Conservation (phyloP, 352 stramenopile species). For the Aphanomyces euteiches region DNA sequence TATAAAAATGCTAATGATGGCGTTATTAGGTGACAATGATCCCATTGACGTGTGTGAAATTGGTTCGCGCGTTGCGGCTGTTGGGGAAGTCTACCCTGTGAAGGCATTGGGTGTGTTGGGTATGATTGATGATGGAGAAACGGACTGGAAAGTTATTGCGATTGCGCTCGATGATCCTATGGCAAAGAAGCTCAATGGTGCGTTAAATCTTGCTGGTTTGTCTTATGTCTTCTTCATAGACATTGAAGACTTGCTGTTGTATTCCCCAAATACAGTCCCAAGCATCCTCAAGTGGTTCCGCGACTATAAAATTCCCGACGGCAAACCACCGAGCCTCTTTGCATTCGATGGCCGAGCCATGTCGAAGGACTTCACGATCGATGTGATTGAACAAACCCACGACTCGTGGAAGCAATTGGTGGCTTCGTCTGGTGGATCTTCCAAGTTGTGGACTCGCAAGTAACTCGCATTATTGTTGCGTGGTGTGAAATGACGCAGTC, state of each 20-base stretch:
- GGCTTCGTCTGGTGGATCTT: conserved; percentile 41
- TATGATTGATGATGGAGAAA: conserved; percentile 99
- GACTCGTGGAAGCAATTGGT: conserved; percentile 85
- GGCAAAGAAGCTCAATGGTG: conserved; percentile 92
- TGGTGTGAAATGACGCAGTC: too few species aligned
- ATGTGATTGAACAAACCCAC: conserved; percentile 89
- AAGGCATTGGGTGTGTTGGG: conserved; percentile 97
- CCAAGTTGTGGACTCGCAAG: conserved; percentile 57
- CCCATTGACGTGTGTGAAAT: conserved; percentile 99
- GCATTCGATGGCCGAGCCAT: conserved; percentile 95
- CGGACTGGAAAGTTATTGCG: conserved; percentile 99
- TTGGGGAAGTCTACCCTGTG: conserved; percentile 94
- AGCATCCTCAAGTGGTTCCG: conserved; percentile 95
- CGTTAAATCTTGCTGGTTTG: conserved; percentile 81
- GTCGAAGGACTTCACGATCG: conserved; percentile 70
- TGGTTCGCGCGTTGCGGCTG: conserved; percentile 79
- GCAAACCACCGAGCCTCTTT: conserved; percentile 98
- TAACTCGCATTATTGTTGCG: too few species aligned
- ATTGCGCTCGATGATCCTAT: conserved; percentile 95
- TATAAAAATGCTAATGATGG: not conserved
- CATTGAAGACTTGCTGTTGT: conserved; percentile 59
- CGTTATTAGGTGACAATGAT: conserved; percentile 94
- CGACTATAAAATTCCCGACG: conserved; percentile 99
- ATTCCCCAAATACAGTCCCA: conserved; percentile 70
- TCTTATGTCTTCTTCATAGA: conserved; percentile 34